Evolutionary conservation across 148 eudicot species (phyloP).

Genomic region (Silene uniflora): DNA sequence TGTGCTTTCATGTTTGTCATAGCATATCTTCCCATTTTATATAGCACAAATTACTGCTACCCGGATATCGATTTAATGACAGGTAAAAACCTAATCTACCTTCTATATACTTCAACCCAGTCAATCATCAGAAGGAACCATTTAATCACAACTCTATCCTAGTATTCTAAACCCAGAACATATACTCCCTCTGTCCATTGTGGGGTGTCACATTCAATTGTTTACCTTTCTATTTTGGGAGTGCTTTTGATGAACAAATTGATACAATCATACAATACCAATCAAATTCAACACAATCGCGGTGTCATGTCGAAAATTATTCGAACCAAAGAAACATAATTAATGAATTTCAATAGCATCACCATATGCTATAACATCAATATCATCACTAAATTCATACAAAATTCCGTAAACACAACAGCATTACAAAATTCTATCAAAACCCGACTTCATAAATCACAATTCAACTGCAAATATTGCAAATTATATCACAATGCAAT

Average conservation of each 20-base stretch:
- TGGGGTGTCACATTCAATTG: too few relatives aligned
- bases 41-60: neutral
- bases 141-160: too few relatives aligned
- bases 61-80: neutral
- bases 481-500: neutral
- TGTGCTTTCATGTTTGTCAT: neutral
- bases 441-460: neutral
- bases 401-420: neutral
- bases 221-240: too few relatives aligned
- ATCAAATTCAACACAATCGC: too few relatives aligned
- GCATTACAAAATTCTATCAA: neutral
- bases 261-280: too few relatives aligned
- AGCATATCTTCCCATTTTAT: neutral
- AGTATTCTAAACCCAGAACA: neutral
- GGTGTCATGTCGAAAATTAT: too few relatives aligned
- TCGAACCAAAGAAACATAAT: neutral
- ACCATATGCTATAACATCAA: too few relatives aligned
- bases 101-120: neutral
- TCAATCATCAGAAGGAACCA: neutral
- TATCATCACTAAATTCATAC: neutral
- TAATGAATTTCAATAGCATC: too few relatives aligned
- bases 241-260: too few relatives aligned
- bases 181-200: too few relatives aligned
- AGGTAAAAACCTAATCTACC: neutral
- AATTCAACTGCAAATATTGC: neutral